Evolutionary conservation across 2,329 filamentous ascomycete species (phyloP).

Genomic region (Sporothrix pseudoabietina): DNA sequence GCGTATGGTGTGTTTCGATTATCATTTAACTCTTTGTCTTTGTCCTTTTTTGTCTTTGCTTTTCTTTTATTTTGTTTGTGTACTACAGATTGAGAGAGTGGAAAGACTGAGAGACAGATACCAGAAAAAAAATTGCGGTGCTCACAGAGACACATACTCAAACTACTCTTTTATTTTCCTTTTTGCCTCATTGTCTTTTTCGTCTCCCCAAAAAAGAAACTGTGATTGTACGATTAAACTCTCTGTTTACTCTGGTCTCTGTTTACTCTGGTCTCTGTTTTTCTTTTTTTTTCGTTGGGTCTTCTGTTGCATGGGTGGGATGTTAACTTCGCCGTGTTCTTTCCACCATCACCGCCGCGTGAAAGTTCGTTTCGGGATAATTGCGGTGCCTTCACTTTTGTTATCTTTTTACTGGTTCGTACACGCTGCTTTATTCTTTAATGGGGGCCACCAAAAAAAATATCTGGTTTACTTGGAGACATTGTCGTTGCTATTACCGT

Average conservation of each 20-base stretch:
- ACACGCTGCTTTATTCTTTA: slow-evolving; percentile 15
- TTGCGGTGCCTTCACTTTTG: not conserved
- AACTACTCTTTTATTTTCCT: not conserved
- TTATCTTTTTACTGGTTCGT: not conserved
- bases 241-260: not conserved
- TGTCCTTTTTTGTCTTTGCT: not conserved
- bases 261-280: not conserved
- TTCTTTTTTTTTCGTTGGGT: not conserved
- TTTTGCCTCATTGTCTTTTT: not conserved
- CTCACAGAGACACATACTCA: not conserved
- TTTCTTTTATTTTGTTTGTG: not conserved
- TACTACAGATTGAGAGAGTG: slow-evolving; percentile 18
- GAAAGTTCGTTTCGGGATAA: slow-evolving; percentile 6
- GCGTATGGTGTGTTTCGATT: slow-evolving; percentile 11
- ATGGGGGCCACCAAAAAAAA: slow-evolving; percentile 12
- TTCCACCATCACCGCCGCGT: not conserved
- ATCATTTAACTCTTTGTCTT: not conserved
- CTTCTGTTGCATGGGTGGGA: not conserved
- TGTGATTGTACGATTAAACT: slow-evolving; percentile 9
- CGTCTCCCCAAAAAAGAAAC: not conserved
- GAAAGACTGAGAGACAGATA: not conserved
- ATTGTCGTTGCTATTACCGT: not conserved
- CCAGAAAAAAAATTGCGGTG: not conserved
- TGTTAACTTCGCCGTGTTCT: not conserved
- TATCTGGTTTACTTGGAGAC: not conserved